Base-by-base conservation (phyloP, 2,329 filamentous ascomycete genomes). In the Pleomassaria siparia region DNA sequence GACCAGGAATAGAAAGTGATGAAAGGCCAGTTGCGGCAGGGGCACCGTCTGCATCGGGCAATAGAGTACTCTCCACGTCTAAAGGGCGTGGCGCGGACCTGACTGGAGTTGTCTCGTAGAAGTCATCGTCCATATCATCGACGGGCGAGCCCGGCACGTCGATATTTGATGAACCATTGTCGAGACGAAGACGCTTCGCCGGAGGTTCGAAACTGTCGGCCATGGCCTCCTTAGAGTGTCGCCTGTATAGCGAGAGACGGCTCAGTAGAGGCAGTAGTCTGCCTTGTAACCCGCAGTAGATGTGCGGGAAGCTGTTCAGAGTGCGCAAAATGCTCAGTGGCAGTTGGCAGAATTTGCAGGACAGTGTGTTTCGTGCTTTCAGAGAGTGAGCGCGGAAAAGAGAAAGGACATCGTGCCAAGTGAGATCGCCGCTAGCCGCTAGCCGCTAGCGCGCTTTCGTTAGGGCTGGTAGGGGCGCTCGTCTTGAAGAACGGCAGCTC, bases 141-240 rank as follows among this genome's bases (percentile, higher is more conserved):
- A 71, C 55, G 44, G 68, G 68, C 56, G 67, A 70, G 60, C 64
- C 45, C 51, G 66, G 60, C 66, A 68, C 62, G 51, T 71, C 67
- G 54, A 66, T 53, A 46, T 33, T 43, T 50, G 53, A 54, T 48
- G 70, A 65, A 51, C 65, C 63, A 53, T 64, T 57, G 53, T 75
- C 72, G 53, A 59, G 54, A 46, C 66, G 60, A 64, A 67, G 67
- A 60, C 69, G 68, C 65, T 75, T 75, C 47, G 69, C 65, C 33
- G 73, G 72, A 54, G 66, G 67, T 62, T 66, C 65, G 54, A 59
- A 52, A 55, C 61, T 60, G 61, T 70, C 64, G 55, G 66, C 61
- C 63, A 69, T 68, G 50, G 16, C 26, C 18, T 22, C 28, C 42
- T 21, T 40, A 32, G 16, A n/a, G 33, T 22, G 48, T 59, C 47